Evolutionary conservation across 306 rosid genomes (phyloP).

Genomic region (Trifolium repens): DNA sequence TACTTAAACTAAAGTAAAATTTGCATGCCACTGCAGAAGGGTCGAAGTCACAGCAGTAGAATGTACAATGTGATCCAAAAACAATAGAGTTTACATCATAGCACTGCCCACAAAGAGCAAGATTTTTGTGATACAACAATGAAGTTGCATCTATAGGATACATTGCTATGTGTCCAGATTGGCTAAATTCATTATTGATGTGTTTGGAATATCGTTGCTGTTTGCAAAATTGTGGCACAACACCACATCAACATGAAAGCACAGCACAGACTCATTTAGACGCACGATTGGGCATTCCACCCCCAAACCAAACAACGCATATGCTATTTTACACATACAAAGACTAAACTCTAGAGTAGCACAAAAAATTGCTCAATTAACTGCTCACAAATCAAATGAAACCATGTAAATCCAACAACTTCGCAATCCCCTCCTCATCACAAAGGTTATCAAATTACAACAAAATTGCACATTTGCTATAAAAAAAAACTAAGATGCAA

Average conservation of each 20-base stretch:
- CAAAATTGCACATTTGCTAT: background rate
- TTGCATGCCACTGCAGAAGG: background rate
- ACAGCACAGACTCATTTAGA: too few species aligned
- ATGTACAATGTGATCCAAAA: background rate
- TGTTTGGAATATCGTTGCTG: too few species aligned
- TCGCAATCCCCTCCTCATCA: background rate
- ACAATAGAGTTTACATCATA: background rate
- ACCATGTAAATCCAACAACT: background rate
- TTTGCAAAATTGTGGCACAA: too few species aligned
- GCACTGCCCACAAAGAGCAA: background rate
- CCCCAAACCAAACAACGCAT: too few species aligned
- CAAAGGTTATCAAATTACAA: background rate
- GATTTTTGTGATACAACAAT: background rate
- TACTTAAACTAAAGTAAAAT: constrained; percentile 4
- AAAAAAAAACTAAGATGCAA: background rate
- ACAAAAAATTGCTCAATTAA: too few species aligned
- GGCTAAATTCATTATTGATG: too few species aligned
- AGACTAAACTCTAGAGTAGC: too few species aligned
- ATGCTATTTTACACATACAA: too few species aligned
- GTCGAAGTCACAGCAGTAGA: background rate
- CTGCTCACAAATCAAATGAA: background rate
- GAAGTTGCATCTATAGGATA: background rate
- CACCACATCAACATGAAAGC: too few species aligned
- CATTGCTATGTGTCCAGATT: background rate
- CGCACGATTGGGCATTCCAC: too few species aligned